Base-by-base conservation (phyloP, 805 yeast genomes). In the Pichia nakasei region DNA sequence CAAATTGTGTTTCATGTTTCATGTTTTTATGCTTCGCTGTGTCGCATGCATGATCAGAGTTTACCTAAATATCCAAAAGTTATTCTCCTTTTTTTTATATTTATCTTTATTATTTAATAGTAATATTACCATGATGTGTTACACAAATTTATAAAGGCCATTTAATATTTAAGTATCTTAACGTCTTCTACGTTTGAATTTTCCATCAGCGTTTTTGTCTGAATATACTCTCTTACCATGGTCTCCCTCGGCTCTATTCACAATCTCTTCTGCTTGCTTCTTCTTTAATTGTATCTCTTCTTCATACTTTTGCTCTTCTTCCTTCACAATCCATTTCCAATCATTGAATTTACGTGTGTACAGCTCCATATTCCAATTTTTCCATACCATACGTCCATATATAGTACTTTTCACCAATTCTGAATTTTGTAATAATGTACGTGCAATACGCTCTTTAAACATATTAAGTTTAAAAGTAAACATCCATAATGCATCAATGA, bases 381-480 rank as follows among this genome's bases (percentile, higher is more conserved):
- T 85, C 97, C 97, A 93, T 2, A 93, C 97, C 54, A 79, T 73
- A 58, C 82, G 77, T 31, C 98, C 98, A 57, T 91, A 93, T 12
- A 69, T 75, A 57, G 95, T 85, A 48, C 81, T 86, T 66, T 93
- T 88, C 37, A 93, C 83, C 48, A 72, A 70, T 33, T 76, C 82
- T 34, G 80, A 73, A 36, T 80, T 73, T 17, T 67, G 71, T 22
- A 67, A 55, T 47, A 91, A 65, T 47, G 80, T 81, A 21, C 73
- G 72, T 0, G 95, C 96, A 48, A 91, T 74, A 52, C 91, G 73
- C 58, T 91, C 97, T 53, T 94, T 84, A 61, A 82, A 86, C 69
- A 82, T 77, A 46, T 86, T 86, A 57, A 89, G 69, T 45, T 80
- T 78, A 27, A 78, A 69, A 0, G 95, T 80, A 58, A 87, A 88